phyloP scores from a whole-genome alignment of 441 rosid genomes.

The Flueggea neowawraea region DNA sequence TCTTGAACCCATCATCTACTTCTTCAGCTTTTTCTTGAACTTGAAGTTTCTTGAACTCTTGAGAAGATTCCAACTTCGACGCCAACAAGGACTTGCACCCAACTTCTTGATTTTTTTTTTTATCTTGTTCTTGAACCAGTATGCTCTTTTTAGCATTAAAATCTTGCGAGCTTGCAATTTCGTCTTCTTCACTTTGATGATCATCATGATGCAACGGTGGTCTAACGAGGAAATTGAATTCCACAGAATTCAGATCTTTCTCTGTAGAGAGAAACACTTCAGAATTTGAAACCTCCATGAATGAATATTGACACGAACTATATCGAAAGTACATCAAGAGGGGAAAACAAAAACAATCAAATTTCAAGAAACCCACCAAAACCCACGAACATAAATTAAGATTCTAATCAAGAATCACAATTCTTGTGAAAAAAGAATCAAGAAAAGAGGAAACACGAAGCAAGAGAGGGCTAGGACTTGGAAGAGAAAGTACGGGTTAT shows the following conservation, averaged over 20 bases:
- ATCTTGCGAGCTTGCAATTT: constrained; percentile 14
- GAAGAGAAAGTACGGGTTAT: not conserved
- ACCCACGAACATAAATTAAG: not conserved
- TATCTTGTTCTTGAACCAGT: constrained; percentile 5
- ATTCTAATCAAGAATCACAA: not conserved
- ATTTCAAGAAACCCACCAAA: not conserved
- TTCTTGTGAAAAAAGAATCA: not conserved
- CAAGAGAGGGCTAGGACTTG: not conserved
- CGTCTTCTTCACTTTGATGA: constrained; percentile 12
- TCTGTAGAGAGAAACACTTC: constrained; percentile 33
- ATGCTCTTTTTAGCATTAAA: constrained; percentile 3
- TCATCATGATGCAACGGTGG: constrained; percentile 20
- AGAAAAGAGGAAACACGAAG: not conserved
- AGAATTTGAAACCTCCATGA: constrained; percentile 35
- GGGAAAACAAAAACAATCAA: constrained; percentile 1
- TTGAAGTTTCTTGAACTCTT: constrained; percentile 6
- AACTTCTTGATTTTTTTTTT: constrained; percentile 12
- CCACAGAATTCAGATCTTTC: constrained; percentile 40
- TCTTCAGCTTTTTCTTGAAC: constrained; percentile 25
- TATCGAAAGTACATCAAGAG: constrained; percentile 20
- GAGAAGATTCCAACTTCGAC: too few species aligned
- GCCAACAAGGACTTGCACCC: not conserved
- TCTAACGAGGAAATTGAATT: constrained; percentile 35
- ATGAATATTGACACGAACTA: constrained; percentile 16
- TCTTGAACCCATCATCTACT: constrained; percentile 50